phyloP scores from a whole-genome alignment of 208 protist genomes.

The Tritrichomonas foetus region DNA sequence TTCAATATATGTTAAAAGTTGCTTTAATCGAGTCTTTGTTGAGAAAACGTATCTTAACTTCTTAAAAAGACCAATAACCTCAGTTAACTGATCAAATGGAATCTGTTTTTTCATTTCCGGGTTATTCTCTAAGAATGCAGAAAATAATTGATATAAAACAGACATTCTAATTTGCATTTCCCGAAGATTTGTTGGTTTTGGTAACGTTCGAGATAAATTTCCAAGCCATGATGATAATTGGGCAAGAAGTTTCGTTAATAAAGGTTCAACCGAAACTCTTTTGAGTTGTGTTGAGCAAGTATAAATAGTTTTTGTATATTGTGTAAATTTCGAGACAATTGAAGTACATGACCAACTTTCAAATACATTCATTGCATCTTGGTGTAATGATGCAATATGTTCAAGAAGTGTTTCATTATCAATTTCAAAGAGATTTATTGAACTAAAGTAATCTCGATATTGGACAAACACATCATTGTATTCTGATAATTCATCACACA shows the following conservation, averaged over 20 bases:
- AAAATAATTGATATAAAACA: neutral
- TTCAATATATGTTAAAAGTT: neutral
- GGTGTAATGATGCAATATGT: neutral
- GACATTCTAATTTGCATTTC: slow-evolving; percentile 11
- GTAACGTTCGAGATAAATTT: neutral
- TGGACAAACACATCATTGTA: neutral
- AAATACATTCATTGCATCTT: neutral
- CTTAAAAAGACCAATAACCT: neutral
- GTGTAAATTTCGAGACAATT: neutral
- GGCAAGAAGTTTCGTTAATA: neutral
- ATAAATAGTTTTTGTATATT: neutral
- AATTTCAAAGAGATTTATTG: neutral
- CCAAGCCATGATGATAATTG: neutral
- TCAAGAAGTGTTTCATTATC: neutral
- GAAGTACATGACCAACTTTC: neutral
- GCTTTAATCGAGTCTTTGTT: neutral
- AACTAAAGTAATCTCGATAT: neutral
- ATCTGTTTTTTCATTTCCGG: neutral
- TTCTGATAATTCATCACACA: neutral
- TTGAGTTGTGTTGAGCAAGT: neutral
- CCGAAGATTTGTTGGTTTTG: neutral
- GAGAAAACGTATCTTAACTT: neutral
- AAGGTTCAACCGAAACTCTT: neutral
- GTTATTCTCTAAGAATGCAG: neutral
- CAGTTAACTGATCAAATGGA: neutral